Evolutionary conservation across 495 filamentous ascomycete species (phyloP).

Genomic region (Penicillium daleae): DNA sequence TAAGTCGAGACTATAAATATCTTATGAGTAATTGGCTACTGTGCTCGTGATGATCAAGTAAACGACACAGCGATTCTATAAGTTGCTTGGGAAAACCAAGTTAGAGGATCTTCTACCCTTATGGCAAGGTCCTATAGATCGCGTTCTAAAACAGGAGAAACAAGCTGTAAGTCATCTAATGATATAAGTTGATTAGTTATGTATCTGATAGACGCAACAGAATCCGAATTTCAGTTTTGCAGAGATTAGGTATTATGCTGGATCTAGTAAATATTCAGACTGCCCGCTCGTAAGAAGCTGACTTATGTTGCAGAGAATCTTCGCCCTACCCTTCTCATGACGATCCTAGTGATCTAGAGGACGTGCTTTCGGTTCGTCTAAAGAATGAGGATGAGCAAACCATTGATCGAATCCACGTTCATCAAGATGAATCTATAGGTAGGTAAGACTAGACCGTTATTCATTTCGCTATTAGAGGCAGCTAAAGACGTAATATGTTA

Average conservation of each 20-base stretch:
- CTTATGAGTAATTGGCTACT: neutral
- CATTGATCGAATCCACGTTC: neutral
- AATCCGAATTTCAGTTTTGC: slow-evolving; percentile 6
- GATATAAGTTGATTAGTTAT: neutral
- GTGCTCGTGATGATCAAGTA: neutral
- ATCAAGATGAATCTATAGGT: neutral
- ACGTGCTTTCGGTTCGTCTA: neutral
- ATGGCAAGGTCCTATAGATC: neutral
- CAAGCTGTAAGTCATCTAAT: neutral
- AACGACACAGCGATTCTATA: neutral
- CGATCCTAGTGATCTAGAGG: neutral
- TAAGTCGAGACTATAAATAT: neutral
- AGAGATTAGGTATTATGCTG: neutral
- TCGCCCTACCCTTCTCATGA: neutral
- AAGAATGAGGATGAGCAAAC: neutral
- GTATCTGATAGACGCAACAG: neutral
- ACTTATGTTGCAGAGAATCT: neutral
- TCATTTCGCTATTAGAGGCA: neutral
- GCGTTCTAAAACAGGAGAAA: neutral
- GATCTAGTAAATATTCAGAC: neutral
- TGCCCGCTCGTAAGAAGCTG: neutral
- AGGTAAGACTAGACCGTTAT: neutral
- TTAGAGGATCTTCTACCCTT: neutral
- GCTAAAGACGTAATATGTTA: neutral
- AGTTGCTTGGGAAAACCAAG: neutral